phyloP scores from a whole-genome alignment of 352 stramenopile species.

The Peronospora farinosa region DNA sequence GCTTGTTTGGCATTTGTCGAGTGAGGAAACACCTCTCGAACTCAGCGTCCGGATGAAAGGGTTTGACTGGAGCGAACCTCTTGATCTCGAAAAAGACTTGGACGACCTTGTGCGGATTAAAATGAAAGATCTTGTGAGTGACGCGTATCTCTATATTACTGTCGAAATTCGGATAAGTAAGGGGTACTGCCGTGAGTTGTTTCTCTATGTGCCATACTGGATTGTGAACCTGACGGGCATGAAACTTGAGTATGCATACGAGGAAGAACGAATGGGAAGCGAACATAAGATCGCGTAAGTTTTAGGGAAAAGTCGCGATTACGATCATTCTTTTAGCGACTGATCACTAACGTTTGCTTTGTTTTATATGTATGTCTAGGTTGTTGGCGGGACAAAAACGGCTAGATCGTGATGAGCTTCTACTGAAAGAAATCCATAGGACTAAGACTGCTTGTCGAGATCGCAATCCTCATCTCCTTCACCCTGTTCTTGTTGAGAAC shows the following conservation, averaged over 20 bases:
- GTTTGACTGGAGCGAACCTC: slow-evolving; percentile 79
- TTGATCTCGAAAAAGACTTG: slow-evolving; percentile 47
- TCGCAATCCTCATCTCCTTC: slow-evolving; percentile 57
- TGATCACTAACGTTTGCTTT: slow-evolving; percentile 3
- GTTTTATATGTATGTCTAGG: slow-evolving; percentile 22
- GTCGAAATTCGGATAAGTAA: slow-evolving; percentile 50
- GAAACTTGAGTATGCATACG: slow-evolving; percentile 80
- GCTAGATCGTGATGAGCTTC: slow-evolving; percentile 68
- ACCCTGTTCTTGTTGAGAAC: slow-evolving; percentile 24
- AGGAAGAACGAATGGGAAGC: slow-evolving; percentile 58
- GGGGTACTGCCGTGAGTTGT: slow-evolving; percentile 59
- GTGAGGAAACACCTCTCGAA: slow-evolving; percentile 69
- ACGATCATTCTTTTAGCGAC: background rate
- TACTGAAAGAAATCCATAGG: slow-evolving; percentile 60
- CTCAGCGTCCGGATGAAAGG: slow-evolving; percentile 77
- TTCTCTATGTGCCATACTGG: slow-evolving; percentile 85
- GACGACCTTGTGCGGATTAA: slow-evolving; percentile 55
- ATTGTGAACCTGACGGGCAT: slow-evolving; percentile 83
- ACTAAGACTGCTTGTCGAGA: slow-evolving; percentile 28
- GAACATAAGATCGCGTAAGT: slow-evolving; percentile 63
- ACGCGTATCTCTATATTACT: slow-evolving; percentile 64
- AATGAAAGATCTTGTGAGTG: slow-evolving; percentile 76
- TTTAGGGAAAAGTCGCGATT: background rate
- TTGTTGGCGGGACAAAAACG: slow-evolving; percentile 69
- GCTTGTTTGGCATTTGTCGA: slow-evolving; percentile 78